Conservation (phyloP, 768 basidiomycete genomes). For the Leccinum fibrillosum region DNA sequence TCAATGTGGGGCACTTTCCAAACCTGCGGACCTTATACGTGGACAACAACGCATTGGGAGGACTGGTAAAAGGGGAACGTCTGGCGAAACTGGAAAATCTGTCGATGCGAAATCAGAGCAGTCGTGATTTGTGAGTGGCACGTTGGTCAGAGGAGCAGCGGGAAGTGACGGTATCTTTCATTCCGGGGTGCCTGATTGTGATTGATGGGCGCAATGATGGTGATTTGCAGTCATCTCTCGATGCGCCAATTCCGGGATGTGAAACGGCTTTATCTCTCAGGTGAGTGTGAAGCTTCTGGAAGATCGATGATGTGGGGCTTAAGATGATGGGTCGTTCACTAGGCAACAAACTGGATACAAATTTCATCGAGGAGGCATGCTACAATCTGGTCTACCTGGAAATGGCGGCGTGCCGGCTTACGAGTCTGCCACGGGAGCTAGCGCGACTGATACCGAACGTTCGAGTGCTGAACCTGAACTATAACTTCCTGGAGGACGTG, state of each 20-base stretch:
- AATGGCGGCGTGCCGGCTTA: conserved; percentile 81
- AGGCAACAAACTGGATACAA: conserved; percentile 68
- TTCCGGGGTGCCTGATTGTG: conserved; percentile 36
- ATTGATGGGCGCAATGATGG: conserved; percentile 33
- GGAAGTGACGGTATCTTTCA: conserved; percentile 38
- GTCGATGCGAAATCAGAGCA: conserved; percentile 86
- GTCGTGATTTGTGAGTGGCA: conserved; percentile 65
- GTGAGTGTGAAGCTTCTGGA: conserved; percentile 44
- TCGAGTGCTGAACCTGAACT: conserved; percentile 91
- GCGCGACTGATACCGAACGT: conserved; percentile 74
- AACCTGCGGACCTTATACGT: conserved; percentile 88
- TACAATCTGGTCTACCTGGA: conserved; percentile 93
- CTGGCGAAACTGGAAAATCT: conserved; percentile 82
- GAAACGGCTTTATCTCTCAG: conserved; percentile 92
- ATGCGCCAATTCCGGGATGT: conserved; percentile 81
- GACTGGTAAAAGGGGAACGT: conserved; percentile 51
- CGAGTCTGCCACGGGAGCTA: conserved; percentile 66
- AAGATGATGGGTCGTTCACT: conserved; percentile 28
- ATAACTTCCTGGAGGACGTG: conserved; percentile 88
- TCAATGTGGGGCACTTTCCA: conserved; percentile 62
- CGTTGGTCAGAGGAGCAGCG: conserved; percentile 19
- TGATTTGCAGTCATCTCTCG: conserved; percentile 39
- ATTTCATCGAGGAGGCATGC: conserved; percentile 70
- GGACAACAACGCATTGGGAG: conserved; percentile 72
- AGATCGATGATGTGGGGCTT: conserved; percentile 14